These are phyloP conservation scores for Emergomyces pasteurianus DNA, from an alignment of 2,329 filamentous ascomycete genomes.

Conservation along the genomic window DNA sequence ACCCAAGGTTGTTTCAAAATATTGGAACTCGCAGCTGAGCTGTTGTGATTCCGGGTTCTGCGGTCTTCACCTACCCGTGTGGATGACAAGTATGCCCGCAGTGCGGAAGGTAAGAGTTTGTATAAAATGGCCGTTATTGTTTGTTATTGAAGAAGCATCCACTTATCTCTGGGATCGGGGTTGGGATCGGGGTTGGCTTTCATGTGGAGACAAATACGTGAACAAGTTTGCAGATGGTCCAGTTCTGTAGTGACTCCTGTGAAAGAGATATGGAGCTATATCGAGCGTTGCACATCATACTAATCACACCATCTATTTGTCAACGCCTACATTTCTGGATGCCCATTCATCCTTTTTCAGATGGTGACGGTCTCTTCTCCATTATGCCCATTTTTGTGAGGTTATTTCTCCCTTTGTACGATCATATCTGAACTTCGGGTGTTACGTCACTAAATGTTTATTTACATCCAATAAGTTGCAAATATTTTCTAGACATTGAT, in stretches of 20 bases:
- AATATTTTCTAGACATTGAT: too few species aligned
- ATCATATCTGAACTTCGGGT: too few species aligned
- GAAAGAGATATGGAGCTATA: background rate
- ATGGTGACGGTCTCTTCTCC: too few species aligned
- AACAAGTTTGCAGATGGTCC: too few species aligned
- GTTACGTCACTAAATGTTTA: too few species aligned
- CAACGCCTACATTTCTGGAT: background rate
- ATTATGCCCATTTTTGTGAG: too few species aligned
- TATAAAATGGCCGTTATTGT: background rate
- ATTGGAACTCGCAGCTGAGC: background rate
- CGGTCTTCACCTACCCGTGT: too few species aligned
- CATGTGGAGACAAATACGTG: too few species aligned
- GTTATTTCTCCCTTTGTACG: too few species aligned
- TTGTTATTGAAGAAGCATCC: background rate
- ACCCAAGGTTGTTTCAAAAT: background rate
- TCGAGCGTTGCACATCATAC: background rate
- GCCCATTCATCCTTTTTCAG: too few species aligned
- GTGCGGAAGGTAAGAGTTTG: background rate
- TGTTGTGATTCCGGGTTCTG: slow-evolving; percentile 21
- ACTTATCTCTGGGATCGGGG: background rate
- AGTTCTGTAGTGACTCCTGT: background rate
- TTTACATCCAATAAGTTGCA: too few species aligned
- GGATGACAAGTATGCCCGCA: slow-evolving; percentile 15
- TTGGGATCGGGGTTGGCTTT: background rate
- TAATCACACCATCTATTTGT: too few species aligned